These are phyloP conservation scores for Starmerella sirachaensis DNA, from an alignment of 805 yeast genomes.

Conservation along the genomic window DNA sequence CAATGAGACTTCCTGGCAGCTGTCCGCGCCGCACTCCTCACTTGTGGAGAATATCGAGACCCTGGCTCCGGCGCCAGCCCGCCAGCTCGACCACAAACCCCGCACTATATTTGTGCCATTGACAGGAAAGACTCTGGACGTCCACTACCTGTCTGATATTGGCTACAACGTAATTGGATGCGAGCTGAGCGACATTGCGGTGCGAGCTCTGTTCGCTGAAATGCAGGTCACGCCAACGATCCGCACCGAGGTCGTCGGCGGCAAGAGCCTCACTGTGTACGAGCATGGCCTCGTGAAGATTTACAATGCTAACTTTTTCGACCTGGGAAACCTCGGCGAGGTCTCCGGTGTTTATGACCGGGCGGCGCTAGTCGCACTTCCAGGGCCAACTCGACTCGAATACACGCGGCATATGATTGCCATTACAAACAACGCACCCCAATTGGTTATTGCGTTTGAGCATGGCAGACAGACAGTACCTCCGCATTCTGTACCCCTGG, in stretches of 20 bases:
- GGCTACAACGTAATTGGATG: slow-evolving; percentile 14
- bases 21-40: slow-evolving; percentile 9
- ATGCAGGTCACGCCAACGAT: slow-evolving; percentile 6
- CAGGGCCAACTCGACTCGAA: slow-evolving; percentile 5
- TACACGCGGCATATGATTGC: slow-evolving; percentile 9
- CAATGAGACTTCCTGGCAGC: slow-evolving; percentile 14
- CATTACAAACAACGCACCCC: slow-evolving; percentile 15
- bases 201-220: slow-evolving; percentile 10
- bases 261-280: slow-evolving; percentile 6
- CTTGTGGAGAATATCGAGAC: slow-evolving; percentile 8
- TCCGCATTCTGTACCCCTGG: slow-evolving; percentile 12
- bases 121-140: slow-evolving; percentile 15
- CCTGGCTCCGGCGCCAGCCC: slow-evolving; percentile 5
- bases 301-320: slow-evolving; percentile 11
- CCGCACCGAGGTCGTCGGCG: background rate
- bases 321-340: slow-evolving; percentile 5
- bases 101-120: slow-evolving; percentile 15
- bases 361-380: slow-evolving; percentile 17
- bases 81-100: background rate
- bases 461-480: slow-evolving; percentile 9
- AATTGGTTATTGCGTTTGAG: slow-evolving; percentile 15
- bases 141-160: slow-evolving; percentile 9
- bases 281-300: slow-evolving; percentile 1
- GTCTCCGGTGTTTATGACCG: slow-evolving; percentile 16
- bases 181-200: slow-evolving; percentile 12